Evolutionary conservation across 805 yeast species (phyloP).

Genomic region (Wickerhamomyces chaumierensis): DNA sequence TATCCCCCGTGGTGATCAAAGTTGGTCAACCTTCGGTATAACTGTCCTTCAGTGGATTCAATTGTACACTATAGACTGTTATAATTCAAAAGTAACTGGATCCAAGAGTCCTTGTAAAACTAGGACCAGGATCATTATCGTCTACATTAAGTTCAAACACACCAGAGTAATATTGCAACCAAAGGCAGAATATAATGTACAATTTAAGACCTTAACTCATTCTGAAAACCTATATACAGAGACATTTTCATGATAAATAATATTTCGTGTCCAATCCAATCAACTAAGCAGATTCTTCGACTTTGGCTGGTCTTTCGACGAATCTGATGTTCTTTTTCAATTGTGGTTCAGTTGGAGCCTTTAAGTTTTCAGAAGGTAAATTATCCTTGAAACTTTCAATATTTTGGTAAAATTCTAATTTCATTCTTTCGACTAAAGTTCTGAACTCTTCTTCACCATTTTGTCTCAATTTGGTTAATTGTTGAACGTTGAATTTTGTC

Average conservation of each 20-base stretch:
- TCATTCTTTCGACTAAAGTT: constrained; percentile 50
- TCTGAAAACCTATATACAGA: neutral
- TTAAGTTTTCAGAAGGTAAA: constrained; percentile 9
- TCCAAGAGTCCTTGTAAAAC: too few species aligned
- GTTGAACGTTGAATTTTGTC: constrained; percentile 46
- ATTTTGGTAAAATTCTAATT: constrained; percentile 28
- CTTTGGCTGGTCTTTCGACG: constrained; percentile 12
- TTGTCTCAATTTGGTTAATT: constrained; percentile 33
- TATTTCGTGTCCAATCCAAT: too few species aligned
- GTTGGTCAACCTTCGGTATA: too few species aligned
- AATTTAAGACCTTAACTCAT: neutral
- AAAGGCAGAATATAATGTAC: neutral
- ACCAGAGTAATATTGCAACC: too few species aligned
- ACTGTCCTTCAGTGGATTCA: too few species aligned
- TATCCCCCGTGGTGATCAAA: too few species aligned
- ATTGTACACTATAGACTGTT: too few species aligned
- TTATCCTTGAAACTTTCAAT: constrained; percentile 8
- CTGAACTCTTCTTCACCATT: constrained; percentile 44
- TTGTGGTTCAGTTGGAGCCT: constrained; percentile 14
- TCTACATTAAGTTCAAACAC: too few species aligned
- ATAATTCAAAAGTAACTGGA: too few species aligned
- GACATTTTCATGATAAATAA: too few species aligned
- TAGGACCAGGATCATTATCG: too few species aligned
- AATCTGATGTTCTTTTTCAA: constrained; percentile 11
- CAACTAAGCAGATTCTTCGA: neutral